Conservation (phyloP, 2,329 filamentous ascomycete species). For the Colletotrichum neosansevieriae region DNA sequence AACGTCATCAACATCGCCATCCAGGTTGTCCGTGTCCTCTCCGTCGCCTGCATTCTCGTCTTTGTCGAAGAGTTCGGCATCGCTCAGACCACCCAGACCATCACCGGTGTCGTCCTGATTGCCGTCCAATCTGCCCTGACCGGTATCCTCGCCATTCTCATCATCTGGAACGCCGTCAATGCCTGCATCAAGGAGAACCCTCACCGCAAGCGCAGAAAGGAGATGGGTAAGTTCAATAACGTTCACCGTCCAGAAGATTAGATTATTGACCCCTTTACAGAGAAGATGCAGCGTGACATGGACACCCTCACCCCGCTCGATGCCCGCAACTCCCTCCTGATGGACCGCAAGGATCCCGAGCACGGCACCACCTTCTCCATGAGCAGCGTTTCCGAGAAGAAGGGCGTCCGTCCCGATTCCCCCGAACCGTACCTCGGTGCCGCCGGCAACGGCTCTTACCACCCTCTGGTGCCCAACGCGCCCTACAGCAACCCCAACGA, state of each 20-base stretch:
- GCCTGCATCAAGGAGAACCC: constrained; percentile 89
- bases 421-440: constrained; percentile 50
- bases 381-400: constrained; percentile 49
- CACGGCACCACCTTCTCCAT: constrained; percentile 58
- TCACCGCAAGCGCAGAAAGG: constrained; percentile 88
- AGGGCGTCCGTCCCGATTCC: constrained; percentile 45
- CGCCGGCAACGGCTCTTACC: constrained; percentile 44
- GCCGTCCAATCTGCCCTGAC: constrained; percentile 90
- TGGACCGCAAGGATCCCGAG: constrained; percentile 62
- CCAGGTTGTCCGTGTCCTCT: constrained; percentile 88
- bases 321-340: constrained; percentile 86
- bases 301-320: constrained; percentile 90
- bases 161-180: constrained; percentile 88
- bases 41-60: constrained; percentile 87
- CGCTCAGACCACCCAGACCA: constrained; percentile 90
- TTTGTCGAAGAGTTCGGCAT: constrained; percentile 96
- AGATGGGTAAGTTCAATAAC: constrained; percentile 76
- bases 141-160: constrained; percentile 85
- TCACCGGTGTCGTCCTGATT: constrained; percentile 93
- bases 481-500: constrained; percentile 46
- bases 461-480: constrained; percentile 53
- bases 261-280: constrained; percentile 58
- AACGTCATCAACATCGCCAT: constrained; percentile 96
- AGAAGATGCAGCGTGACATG: constrained; percentile 80
- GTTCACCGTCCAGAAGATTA: constrained; percentile 19